Conservation (phyloP, 2,329 filamentous ascomycete genomes). For the Aspergillus sergii region DNA sequence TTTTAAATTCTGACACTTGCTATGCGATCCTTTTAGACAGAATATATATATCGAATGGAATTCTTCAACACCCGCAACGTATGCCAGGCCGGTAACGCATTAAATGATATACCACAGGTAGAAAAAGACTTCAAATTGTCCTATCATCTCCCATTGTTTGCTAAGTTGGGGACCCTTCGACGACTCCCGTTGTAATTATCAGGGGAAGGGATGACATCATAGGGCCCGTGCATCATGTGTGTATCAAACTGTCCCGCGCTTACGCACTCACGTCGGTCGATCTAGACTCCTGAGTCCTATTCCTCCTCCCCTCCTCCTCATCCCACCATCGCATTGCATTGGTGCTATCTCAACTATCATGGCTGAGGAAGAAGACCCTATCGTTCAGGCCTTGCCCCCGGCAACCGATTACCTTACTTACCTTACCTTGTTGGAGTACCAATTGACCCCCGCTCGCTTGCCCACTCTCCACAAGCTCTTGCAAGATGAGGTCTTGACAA, state of each 20-base stretch:
- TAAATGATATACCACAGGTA: background rate
- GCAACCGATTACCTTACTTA: conserved; percentile 68
- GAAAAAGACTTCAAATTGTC: no score
- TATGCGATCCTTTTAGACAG: no score
- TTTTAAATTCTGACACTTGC: no score
- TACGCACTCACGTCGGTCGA: background rate
- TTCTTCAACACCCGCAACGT: no score
- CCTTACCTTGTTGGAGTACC: conserved; percentile 66
- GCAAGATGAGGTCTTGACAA: conserved; percentile 62
- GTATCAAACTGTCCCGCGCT: conserved; percentile 4
- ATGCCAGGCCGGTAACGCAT: no score
- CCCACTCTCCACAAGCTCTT: conserved; percentile 61
- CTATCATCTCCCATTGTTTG: no score
- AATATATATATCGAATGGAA: no score
- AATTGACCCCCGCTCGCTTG: conserved; percentile 60
- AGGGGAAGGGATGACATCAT: conserved; percentile 2
- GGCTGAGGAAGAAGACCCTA: conserved; percentile 47
- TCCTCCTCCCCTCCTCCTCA: conserved; percentile 2
- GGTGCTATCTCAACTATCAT: conserved; percentile 20
- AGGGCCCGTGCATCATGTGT: background rate
- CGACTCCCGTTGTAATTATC: background rate
- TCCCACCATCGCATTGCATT: conserved; percentile 10
- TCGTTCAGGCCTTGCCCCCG: conserved; percentile 62
- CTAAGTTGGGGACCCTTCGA: background rate
- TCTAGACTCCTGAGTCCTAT: background rate